These are phyloP conservation scores for Aegle marmelos DNA, from an alignment of 345 rosid genomes.

Conservation along the genomic window DNA sequence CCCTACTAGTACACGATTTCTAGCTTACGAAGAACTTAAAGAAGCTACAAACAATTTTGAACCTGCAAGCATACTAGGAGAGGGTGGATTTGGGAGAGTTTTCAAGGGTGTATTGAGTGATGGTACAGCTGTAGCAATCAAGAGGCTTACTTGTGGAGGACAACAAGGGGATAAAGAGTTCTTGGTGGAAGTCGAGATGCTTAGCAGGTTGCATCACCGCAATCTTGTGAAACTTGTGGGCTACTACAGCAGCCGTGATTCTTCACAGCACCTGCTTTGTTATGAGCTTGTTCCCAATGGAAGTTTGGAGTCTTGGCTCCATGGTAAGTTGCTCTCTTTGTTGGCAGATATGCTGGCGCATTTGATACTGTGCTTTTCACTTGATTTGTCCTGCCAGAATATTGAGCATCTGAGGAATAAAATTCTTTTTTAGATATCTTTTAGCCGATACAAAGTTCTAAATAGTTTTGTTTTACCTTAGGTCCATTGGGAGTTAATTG, in stretches of 20 bases:
- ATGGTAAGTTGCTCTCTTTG: constrained; percentile 50
- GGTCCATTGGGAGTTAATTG: constrained; percentile 90
- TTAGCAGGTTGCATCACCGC: constrained; percentile 98
- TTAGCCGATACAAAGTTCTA: constrained; percentile 1
- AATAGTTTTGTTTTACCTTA: constrained; percentile 33
- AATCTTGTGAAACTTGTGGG: constrained; percentile 98
- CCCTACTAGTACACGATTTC: constrained; percentile 83
- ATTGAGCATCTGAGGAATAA: not conserved
- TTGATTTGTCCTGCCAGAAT: not conserved
- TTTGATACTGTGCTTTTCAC: constrained; percentile 8
- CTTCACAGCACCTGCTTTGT: constrained; percentile 90
- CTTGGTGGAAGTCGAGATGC: constrained; percentile 98
- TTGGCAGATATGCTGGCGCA: not conserved
- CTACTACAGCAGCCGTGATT: constrained; percentile 81
- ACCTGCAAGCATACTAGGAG: constrained; percentile 81
- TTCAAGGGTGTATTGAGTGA: constrained; percentile 94
- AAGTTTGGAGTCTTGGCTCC: constrained; percentile 97
- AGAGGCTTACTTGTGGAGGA: constrained; percentile 89
- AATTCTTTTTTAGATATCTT: constrained; percentile 2
- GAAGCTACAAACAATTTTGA: constrained; percentile 94
- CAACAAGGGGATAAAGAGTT: constrained; percentile 97
- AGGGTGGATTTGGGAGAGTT: constrained; percentile 98
- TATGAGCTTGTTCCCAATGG: constrained; percentile 99
- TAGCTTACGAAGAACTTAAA: constrained; percentile 91
- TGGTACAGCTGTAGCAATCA: constrained; percentile 98